These are phyloP conservation scores for Flaveria brownii DNA, from an alignment of 129 eudicot genomes.

Conservation along the genomic window DNA sequence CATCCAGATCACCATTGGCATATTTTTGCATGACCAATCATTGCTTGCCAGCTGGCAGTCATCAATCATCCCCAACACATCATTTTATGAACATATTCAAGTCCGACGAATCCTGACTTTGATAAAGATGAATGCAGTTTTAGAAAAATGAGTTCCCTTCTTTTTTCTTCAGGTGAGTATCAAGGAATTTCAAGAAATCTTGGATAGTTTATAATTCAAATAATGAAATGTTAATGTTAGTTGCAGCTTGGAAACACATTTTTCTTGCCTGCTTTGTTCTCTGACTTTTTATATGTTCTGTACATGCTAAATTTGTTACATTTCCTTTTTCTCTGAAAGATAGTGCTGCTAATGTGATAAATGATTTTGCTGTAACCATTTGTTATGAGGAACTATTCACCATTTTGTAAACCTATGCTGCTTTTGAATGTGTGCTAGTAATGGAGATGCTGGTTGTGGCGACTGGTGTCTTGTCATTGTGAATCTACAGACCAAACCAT, in stretches of 20 bases:
- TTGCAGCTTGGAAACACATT: conserved; percentile 8
- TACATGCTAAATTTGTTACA: conserved; percentile 18
- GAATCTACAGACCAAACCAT: neutral
- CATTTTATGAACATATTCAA: conserved; percentile 26
- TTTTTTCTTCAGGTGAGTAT: conserved; percentile 23
- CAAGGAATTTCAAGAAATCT: conserved; percentile 29
- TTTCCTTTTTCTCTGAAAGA: conserved; percentile 15
- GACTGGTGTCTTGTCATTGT: neutral
- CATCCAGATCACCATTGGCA: conserved; percentile 79
- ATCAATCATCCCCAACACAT: neutral
- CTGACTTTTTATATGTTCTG: conserved; percentile 12
- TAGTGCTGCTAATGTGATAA: conserved; percentile 5
- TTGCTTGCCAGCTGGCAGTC: conserved; percentile 1
- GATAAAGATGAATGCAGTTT: conserved; percentile 16
- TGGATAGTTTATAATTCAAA: conserved; percentile 10
- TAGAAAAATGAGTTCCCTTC: conserved; percentile 21
- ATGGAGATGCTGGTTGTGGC: neutral
- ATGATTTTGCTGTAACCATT: neutral
- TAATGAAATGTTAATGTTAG: conserved; percentile 27
- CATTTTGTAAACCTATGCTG: neutral
- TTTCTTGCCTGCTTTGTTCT: neutral
- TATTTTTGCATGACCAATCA: conserved; percentile 46
- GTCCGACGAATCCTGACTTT: conserved; percentile 15
- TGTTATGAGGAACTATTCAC: neutral
- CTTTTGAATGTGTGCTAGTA: neutral